These are phyloP conservation scores for Diaporthe sp. DNA, from an alignment of 2,329 filamentous ascomycete species.

Conservation along the genomic window DNA sequence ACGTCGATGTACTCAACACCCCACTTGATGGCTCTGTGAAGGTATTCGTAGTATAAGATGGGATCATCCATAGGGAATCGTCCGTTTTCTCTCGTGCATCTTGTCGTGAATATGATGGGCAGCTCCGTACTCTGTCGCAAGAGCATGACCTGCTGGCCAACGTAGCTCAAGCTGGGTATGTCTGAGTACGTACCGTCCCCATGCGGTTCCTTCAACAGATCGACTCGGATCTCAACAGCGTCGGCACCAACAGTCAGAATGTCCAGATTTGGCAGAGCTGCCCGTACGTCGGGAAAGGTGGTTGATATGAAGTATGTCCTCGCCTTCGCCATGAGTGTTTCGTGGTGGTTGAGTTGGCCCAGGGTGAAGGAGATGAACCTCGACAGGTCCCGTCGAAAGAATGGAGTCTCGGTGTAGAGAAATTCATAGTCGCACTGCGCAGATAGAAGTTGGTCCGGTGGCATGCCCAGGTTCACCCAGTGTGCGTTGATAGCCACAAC, in stretches of 20 bases:
- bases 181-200: conserved; percentile 71
- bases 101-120: conserved; percentile 90
- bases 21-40: conserved; percentile 89
- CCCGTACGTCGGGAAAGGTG: conserved; percentile 87
- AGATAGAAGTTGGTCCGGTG: conserved; percentile 75
- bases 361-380: conserved; percentile 85
- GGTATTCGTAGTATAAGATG: conserved; percentile 80
- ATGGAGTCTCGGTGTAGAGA: conserved; percentile 80
- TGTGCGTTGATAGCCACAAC: conserved; percentile 82
- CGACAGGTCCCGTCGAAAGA: conserved; percentile 81
- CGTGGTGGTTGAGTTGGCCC: conserved; percentile 84
- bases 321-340: conserved; percentile 81
- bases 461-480: conserved; percentile 78
- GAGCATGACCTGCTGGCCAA: conserved; percentile 88
- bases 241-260: conserved; percentile 90
- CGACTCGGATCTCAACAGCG: conserved; percentile 86
- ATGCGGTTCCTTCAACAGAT: conserved; percentile 81
- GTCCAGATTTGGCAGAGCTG: conserved; percentile 86
- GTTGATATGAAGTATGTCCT: conserved; percentile 90
- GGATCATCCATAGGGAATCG: conserved; percentile 88
- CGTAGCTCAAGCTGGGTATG: conserved; percentile 85
- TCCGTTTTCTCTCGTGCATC: conserved; percentile 86
- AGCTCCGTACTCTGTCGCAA: conserved; percentile 86
- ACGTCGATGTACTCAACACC: conserved; percentile 92
- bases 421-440: conserved; percentile 87